phyloP scores from a whole-genome alignment of 768 basidiomycete genomes.

The Termitomyces sp. region DNA sequence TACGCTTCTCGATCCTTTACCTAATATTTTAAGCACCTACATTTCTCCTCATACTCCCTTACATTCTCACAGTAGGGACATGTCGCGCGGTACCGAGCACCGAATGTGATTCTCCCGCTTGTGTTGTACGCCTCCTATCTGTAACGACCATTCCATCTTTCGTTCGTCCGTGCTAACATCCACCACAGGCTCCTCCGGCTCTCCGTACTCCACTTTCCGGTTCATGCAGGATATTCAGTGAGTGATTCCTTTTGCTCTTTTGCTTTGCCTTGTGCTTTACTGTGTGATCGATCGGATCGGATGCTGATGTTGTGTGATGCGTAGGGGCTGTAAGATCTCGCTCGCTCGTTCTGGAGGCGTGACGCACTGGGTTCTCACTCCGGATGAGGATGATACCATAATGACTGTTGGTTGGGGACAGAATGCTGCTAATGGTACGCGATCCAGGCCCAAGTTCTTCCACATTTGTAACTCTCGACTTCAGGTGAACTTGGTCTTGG shows the following conservation, averaged over 20 bases:
- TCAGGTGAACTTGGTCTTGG: slow-evolving; percentile 81
- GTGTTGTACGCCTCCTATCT: not conserved
- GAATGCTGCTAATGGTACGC: slow-evolving; percentile 76
- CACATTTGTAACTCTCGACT: not conserved
- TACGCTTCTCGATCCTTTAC: not conserved
- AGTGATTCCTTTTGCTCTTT: slow-evolving; percentile 17
- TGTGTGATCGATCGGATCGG: not conserved
- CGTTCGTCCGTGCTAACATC: not conserved
- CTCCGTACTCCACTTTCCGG: slow-evolving; percentile 85
- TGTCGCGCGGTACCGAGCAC: slow-evolving; percentile 3
- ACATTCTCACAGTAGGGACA: slow-evolving; percentile 2
- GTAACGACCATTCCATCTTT: not conserved
- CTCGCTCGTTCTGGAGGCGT: slow-evolving; percentile 79
- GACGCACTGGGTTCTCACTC: slow-evolving; percentile 78
- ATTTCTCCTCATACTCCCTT: not conserved
- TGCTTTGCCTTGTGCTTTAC: not conserved
- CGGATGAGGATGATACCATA: slow-evolving; percentile 67
- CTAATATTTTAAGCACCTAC: not conserved
- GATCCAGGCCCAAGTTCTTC: too few relatives aligned
- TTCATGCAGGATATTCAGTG: slow-evolving; percentile 86
- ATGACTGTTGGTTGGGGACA: slow-evolving; percentile 90
- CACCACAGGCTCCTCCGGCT: slow-evolving; percentile 76
- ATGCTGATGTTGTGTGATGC: slow-evolving; percentile 5
- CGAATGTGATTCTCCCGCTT: not conserved
- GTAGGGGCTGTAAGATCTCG: slow-evolving; percentile 76